Evolutionary conservation across 257 asterid genomes (phyloP), one percentile per base, ranked within the genome.

Genomic region (Catharanthus roseus): DNA sequence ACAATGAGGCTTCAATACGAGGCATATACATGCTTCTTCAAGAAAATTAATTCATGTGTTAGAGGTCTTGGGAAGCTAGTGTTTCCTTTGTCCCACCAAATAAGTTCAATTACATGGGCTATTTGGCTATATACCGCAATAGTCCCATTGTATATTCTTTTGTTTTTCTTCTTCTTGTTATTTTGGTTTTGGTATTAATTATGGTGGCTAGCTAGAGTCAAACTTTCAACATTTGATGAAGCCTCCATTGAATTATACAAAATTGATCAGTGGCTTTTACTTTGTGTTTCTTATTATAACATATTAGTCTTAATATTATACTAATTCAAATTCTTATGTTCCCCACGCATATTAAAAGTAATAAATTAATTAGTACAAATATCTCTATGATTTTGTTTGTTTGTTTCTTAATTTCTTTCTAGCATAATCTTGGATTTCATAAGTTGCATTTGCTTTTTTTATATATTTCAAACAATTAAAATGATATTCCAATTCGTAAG

Each of bases 161-260:
- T 49, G 1, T 19, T 49, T 15, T 49, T 49, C n/a, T 19, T 16
- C 24, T 19, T 16, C 6, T 62, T 2, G 42, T 38, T 38, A 38
- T n/a, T 72, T 42, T 5, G 31, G n/a, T n/a, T 44, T 44, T 19
- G 47, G 47, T 8, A 34, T 62, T 55, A n/a, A n/a, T n/a, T n/a
- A n/a, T n/a, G n/a, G 33, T 67, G 68, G 68, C n/a, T n/a, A n/a
- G n/a, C n/a, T 56, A 56, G 68, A 55, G 72, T 74, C 73, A 34
- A n/a, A n/a, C 58, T 74, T 26, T 74, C 73, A 67, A 0, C 31
- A 67, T 33, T 74, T 56, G 77, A 57, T 74, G 67, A 67, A 31
- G 18, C 42, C 57, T 74, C 77, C 73, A 74, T 73, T 56, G 47
- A 56, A 42, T 44, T 67, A 44, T 36, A 62, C 67, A 34, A 38